Conservation (phyloP, 805 yeast genomes). For the Spathaspora arborariae region DNA sequence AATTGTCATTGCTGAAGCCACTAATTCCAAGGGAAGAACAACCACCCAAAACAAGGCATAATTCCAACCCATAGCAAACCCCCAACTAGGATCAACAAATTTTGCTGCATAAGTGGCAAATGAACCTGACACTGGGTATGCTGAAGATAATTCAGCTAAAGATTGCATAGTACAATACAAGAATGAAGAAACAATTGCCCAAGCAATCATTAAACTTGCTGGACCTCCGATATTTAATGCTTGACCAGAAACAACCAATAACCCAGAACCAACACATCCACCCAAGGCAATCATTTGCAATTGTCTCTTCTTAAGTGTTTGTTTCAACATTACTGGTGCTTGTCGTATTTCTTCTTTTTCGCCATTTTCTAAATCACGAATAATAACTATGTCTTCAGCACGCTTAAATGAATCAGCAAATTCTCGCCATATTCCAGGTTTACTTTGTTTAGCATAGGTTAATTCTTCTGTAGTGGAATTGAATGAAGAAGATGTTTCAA, state of each 20-base stretch:
- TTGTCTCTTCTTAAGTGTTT: conserved; percentile 27
- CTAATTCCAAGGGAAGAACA: conserved; percentile 40
- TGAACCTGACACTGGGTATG: conserved; percentile 38
- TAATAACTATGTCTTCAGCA: conserved; percentile 13
- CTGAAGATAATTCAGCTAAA: conserved; percentile 36
- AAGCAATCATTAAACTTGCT: conserved; percentile 25
- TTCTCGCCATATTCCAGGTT: conserved; percentile 18
- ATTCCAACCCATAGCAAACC: conserved; percentile 45
- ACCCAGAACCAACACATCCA: conserved; percentile 41
- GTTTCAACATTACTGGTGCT: conserved; percentile 13
- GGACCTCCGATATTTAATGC: conserved; percentile 33
- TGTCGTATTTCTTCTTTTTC: conserved; percentile 4
- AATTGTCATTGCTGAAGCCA: conserved; percentile 39
- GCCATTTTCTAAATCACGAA: conserved; percentile 4
- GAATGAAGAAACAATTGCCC: conserved; percentile 38
- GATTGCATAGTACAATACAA: conserved; percentile 43
- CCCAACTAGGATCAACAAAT: conserved; percentile 42
- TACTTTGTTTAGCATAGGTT: not conserved
- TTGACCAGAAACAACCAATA: conserved; percentile 37
- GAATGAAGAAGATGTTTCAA: not conserved
- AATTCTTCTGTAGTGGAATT: not conserved
- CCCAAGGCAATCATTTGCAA: conserved; percentile 39
- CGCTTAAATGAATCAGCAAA: conserved; percentile 28
- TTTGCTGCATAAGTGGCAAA: conserved; percentile 39
- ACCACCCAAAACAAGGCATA: conserved; percentile 43